Percentiles rank a stretch among this genome's conserved stretches.
Evolutionary conservation across 2,329 filamentous ascomycete species (phyloP).

Genomic region (Nigrospora sphaerica): DNA sequence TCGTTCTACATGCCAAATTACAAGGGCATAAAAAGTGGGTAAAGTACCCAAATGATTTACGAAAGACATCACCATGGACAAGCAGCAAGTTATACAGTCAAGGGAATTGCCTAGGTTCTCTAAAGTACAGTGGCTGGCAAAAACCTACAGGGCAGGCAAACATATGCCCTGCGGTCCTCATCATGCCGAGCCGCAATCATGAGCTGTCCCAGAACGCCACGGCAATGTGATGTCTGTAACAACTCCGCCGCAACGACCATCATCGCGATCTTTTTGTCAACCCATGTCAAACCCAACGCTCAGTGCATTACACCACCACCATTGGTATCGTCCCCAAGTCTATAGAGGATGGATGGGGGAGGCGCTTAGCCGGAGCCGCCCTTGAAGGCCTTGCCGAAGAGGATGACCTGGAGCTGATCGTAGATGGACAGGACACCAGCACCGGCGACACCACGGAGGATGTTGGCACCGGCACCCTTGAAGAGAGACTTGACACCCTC

Average conservation of each 20-base stretch:
- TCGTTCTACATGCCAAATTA: too few species aligned
- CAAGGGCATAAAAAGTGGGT: too few species aligned
- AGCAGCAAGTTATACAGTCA: conserved; percentile 30
- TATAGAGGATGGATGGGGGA: conserved; percentile 20
- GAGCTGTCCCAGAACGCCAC: conserved; percentile 29
- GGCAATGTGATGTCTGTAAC: conserved; percentile 26
- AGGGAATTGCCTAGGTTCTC: conserved; percentile 54
- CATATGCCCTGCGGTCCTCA: conserved; percentile 23
- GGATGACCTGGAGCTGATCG: conserved; percentile 96
- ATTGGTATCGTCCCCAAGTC: conserved; percentile 24
- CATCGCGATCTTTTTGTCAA: conserved; percentile 35
- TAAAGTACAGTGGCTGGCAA: conserved; percentile 54
- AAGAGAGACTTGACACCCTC: conserved; percentile 99
- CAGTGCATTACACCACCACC: conserved; percentile 27
- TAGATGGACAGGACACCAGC: conserved; percentile 99
- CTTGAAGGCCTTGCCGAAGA: conserved; percentile 99
- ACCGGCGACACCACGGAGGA: conserved; percentile 99
- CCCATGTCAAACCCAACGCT: conserved; percentile 25
- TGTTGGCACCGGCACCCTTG: conserved; percentile 99
- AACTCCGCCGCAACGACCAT: conserved; percentile 39
- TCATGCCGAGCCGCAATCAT: conserved; percentile 24
- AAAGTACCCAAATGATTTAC: conserved; percentile 11
- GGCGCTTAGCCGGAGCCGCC: conserved; percentile 36
- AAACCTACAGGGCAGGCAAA: conserved; percentile 40
- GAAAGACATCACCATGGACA: conserved; percentile 24